Evolutionary conservation across 2,329 filamentous ascomycete species (phyloP).

Genomic region (Penicillium concentricum): DNA sequence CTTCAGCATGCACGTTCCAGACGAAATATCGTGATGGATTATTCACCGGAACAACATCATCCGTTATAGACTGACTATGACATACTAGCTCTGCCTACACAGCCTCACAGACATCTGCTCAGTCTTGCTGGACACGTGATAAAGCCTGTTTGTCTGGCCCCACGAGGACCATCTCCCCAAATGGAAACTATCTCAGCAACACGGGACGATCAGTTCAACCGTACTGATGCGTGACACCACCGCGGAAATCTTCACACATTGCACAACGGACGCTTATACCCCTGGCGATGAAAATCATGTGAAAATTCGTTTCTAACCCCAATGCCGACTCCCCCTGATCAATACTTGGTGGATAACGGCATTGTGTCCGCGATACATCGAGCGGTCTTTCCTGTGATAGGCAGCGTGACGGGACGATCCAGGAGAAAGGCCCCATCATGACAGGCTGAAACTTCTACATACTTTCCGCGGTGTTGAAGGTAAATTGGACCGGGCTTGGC

Average conservation of each 20-base stretch:
- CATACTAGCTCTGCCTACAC: not conserved
- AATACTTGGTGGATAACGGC: not conserved
- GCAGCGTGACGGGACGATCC: not conserved
- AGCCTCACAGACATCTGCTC: not conserved
- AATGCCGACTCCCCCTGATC: not conserved
- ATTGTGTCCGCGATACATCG: not conserved
- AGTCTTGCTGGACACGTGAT: not conserved
- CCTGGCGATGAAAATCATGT: not conserved
- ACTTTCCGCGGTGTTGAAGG: not conserved
- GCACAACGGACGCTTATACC: not conserved
- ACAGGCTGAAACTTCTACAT: not conserved
- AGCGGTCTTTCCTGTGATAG: not conserved
- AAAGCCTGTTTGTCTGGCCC: not conserved
- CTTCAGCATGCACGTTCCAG: not conserved
- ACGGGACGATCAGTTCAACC: constrained; percentile 5
- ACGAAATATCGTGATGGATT: not conserved
- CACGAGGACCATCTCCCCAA: not conserved
- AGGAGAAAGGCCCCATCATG: not conserved
- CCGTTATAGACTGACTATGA: not conserved
- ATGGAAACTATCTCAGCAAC: not conserved
- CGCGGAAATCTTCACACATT: not conserved
- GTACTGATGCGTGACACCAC: not conserved
- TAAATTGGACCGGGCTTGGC: constrained; percentile 16
- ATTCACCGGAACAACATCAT: not conserved
- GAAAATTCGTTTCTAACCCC: not conserved